Percentiles rank a stretch among this genome's conserved stretches.
phyloP scores from a whole-genome alignment of 805 yeast genomes.

The Candida chauliodis region DNA sequence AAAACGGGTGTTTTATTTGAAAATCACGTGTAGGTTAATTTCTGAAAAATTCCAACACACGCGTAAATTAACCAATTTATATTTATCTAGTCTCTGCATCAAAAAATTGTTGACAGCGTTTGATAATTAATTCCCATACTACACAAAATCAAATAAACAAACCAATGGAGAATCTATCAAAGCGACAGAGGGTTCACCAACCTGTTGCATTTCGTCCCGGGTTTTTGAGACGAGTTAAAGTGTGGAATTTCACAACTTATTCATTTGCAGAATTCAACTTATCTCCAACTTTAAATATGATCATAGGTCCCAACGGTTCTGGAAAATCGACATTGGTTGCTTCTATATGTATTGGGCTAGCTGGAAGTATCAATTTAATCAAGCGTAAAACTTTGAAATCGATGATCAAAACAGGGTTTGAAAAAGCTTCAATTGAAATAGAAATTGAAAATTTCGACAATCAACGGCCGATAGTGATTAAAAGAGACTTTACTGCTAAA shows the following conservation, averaged over 20 bases:
- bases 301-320: slow-evolving; percentile 95
- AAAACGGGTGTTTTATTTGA: too few species aligned
- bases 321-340: slow-evolving; percentile 93
- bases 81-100: too few species aligned
- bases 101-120: too few species aligned
- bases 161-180: background rate
- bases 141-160: too few species aligned
- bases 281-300: slow-evolving; percentile 83
- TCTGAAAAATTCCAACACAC: too few species aligned
- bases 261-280: slow-evolving; percentile 65
- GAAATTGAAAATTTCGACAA: slow-evolving; percentile 41
- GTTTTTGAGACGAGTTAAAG: slow-evolving; percentile 46
- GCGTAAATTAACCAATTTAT: too few species aligned
- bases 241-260: slow-evolving; percentile 68
- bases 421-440: slow-evolving; percentile 45
- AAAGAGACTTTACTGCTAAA: slow-evolving; percentile 43
- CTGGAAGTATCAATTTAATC: slow-evolving; percentile 70
- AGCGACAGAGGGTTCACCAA: slow-evolving; percentile 6
- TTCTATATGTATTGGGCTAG: slow-evolving; percentile 85
- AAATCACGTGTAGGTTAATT: too few species aligned
- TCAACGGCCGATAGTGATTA: slow-evolving; percentile 34
- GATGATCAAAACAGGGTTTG: slow-evolving; percentile 69
- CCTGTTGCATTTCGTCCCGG: slow-evolving; percentile 36
- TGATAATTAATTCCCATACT: too few species aligned
- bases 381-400: slow-evolving; percentile 66